Percentiles rank a stretch among this genome's conserved stretches.
Conservation (phyloP, 2,329 filamentous ascomycete genomes). For the Xylaria polymorpha region DNA sequence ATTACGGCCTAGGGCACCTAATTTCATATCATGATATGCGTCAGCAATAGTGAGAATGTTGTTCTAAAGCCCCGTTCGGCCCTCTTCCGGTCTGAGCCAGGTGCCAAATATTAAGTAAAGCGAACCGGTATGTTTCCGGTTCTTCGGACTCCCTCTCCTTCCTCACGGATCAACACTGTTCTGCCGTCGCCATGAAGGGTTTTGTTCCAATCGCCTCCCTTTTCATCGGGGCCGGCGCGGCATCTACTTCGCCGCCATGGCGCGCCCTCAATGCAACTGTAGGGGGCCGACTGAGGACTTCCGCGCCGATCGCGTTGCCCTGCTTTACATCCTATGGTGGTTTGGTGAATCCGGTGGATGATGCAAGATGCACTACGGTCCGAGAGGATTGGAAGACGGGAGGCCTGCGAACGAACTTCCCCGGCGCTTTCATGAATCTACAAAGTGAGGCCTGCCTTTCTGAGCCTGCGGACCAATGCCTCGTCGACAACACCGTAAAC, state of each 20-base stretch:
- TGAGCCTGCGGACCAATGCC: slow-evolving; percentile 45
- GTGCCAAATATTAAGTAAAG: slow-evolving; percentile 9
- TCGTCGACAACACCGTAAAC: slow-evolving; percentile 44
- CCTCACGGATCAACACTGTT: neutral
- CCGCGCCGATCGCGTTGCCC: slow-evolving; percentile 45
- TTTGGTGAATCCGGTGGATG: slow-evolving; percentile 33
- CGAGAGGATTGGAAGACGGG: slow-evolving; percentile 44
- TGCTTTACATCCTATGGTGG: slow-evolving; percentile 48
- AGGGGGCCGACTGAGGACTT: slow-evolving; percentile 39
- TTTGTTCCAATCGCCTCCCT: slow-evolving; percentile 18
- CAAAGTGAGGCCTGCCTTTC: slow-evolving; percentile 48
- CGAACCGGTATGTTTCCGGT: slow-evolving; percentile 7
- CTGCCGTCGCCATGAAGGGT: slow-evolving; percentile 23
- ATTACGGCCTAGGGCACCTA: slow-evolving; percentile 27
- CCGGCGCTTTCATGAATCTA: slow-evolving; percentile 47
- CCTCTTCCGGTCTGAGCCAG: neutral
- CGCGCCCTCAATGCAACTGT: slow-evolving; percentile 41
- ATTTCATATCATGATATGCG: slow-evolving; percentile 21
- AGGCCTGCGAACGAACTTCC: slow-evolving; percentile 41
- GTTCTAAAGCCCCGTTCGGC: neutral
- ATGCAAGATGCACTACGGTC: slow-evolving; percentile 41
- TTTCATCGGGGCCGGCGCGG: slow-evolving; percentile 19
- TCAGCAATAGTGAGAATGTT: slow-evolving; percentile 23
- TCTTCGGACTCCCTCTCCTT: neutral
- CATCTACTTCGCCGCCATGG: slow-evolving; percentile 28